Conservation (phyloP, 495 filamentous ascomycete genomes). For the Xylaria scruposa region DNA sequence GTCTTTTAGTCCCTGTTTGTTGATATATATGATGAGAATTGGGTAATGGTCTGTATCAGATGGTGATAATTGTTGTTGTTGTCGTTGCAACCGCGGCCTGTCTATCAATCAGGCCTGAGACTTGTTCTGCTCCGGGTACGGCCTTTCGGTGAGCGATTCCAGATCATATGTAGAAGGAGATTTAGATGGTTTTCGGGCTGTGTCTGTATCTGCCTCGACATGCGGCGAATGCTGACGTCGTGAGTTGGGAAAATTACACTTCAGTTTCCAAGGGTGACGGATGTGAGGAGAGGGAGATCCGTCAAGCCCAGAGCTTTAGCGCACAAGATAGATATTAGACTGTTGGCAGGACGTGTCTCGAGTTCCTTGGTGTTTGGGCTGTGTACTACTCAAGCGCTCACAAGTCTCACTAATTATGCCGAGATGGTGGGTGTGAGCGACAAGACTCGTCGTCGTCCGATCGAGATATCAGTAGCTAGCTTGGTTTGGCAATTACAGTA, state of each 20-base stretch:
- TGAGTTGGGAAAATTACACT: conserved; percentile 17
- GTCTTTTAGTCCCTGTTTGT: background rate
- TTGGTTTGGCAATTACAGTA: background rate
- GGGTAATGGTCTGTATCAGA: background rate
- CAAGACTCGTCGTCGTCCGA: conserved; percentile 1
- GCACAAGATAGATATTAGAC: background rate
- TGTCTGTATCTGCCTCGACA: conserved; percentile 18
- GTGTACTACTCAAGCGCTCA: conserved; percentile 17
- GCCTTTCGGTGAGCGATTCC: conserved; percentile 8
- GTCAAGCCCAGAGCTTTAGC: background rate
- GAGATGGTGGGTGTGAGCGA: conserved; percentile 6
- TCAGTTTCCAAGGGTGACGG: background rate
- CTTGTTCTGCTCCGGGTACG: background rate
- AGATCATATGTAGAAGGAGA: conserved; percentile 23
- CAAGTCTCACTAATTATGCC: conserved; percentile 15
- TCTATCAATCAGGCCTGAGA: background rate
- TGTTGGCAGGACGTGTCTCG: conserved; percentile 1
- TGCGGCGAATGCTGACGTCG: conserved; percentile 20
- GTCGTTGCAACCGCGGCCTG: background rate
- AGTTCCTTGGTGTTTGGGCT: conserved; percentile 20
- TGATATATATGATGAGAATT: background rate
- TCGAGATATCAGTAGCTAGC: conserved; percentile 6
- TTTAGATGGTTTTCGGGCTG: background rate
- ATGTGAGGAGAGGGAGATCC: background rate
- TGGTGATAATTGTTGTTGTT: background rate